A percentile compares a stretch with the other conserved stretches of the same genome.
phyloP scores from a whole-genome alignment of 192 early-diverging fungal genomes.

The Coemansia sp. region DNA sequence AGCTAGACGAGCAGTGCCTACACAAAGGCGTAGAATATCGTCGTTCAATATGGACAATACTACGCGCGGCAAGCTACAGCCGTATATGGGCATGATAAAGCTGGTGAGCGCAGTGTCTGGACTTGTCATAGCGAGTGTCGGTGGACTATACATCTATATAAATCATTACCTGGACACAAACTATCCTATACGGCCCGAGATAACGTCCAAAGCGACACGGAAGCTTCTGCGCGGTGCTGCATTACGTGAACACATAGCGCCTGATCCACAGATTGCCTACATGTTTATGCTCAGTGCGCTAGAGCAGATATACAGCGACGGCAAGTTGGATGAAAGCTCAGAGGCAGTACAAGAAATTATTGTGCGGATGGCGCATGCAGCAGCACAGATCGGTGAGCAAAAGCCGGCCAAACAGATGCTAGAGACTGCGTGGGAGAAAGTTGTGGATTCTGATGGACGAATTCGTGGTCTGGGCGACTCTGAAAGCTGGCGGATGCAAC shows the following conservation, averaged over 20 bases:
- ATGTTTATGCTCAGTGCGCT: constrained; percentile 40
- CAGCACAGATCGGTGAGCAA: constrained; percentile 27
- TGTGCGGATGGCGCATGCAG: constrained; percentile 36
- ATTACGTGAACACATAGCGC: constrained; percentile 45
- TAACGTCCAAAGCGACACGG: constrained; percentile 23
- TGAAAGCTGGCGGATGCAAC: constrained; percentile 12
- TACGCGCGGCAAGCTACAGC: constrained; percentile 28
- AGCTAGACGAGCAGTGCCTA: no score
- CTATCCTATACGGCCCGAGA: constrained; percentile 14
- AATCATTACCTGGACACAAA: constrained; percentile 28
- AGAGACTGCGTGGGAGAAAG: constrained; percentile 14
- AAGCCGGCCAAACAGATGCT: constrained; percentile 31
- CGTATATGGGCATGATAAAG: constrained; percentile 32
- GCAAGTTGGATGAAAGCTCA: constrained; percentile 22
- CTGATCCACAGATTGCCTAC: constrained; percentile 39
- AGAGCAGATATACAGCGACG: constrained; percentile 35
- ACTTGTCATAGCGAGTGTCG: constrained; percentile 15
- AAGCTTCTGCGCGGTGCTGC: constrained; percentile 35
- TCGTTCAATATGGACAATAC: constrained; percentile 45
- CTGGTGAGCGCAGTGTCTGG: constrained; percentile 25
- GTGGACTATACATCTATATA: constrained; percentile 17
- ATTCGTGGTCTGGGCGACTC: not conserved
- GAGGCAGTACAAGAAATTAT: constrained; percentile 36
- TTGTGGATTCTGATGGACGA: constrained; percentile 3
- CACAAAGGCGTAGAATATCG: constrained; percentile 15